Percentiles rank a stretch among this genome's conserved stretches.
Evolutionary conservation across 179 eudicot species (phyloP).

Genomic region (Amaranthus tricolor): DNA sequence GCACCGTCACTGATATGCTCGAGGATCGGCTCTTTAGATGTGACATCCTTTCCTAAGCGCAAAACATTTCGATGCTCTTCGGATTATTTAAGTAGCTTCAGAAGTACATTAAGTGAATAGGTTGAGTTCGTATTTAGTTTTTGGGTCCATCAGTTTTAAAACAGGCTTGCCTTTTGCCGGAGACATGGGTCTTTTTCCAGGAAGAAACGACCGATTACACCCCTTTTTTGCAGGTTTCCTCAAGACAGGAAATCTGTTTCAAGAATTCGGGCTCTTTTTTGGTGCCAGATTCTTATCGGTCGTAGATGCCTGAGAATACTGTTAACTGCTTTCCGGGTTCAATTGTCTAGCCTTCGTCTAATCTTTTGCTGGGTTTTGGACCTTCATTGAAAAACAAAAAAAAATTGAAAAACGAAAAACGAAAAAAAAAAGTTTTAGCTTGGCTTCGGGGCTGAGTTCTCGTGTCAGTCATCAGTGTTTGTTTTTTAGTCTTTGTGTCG

Average conservation of each 20-base stretch:
- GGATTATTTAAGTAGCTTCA: slow-evolving; percentile 8
- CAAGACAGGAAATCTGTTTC: slow-evolving; percentile 40
- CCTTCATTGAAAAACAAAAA: neutral
- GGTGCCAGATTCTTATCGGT: slow-evolving; percentile 25
- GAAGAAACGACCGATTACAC: slow-evolving; percentile 31
- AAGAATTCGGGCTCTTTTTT: neutral
- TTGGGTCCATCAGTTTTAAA: slow-evolving; percentile 52
- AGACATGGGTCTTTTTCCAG: slow-evolving; percentile 48
- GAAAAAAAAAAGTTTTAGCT: slow-evolving; percentile 6
- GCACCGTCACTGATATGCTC: slow-evolving; percentile 43
- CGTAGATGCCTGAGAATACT: slow-evolving; percentile 35
- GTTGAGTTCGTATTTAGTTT: slow-evolving; percentile 27
- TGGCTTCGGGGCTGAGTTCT: slow-evolving; percentile 13
- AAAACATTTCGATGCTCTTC: neutral
- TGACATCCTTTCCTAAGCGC: slow-evolving; percentile 52
- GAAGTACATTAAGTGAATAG: slow-evolving; percentile 29
- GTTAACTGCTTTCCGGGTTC: slow-evolving; percentile 25
- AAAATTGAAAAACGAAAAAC: too few species aligned
- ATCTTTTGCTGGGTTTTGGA: slow-evolving; percentile 36
- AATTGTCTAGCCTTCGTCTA: slow-evolving; percentile 27
- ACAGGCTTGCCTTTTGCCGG: slow-evolving; percentile 30
- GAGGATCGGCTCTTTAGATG: slow-evolving; percentile 45
- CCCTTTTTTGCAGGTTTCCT: slow-evolving; percentile 53
- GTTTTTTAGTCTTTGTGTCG: slow-evolving; percentile 20
- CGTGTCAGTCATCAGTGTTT: neutral